phyloP scores from a whole-genome alignment of 31 red algal genomes.

The Asparagopsis taxiformis region DNA sequence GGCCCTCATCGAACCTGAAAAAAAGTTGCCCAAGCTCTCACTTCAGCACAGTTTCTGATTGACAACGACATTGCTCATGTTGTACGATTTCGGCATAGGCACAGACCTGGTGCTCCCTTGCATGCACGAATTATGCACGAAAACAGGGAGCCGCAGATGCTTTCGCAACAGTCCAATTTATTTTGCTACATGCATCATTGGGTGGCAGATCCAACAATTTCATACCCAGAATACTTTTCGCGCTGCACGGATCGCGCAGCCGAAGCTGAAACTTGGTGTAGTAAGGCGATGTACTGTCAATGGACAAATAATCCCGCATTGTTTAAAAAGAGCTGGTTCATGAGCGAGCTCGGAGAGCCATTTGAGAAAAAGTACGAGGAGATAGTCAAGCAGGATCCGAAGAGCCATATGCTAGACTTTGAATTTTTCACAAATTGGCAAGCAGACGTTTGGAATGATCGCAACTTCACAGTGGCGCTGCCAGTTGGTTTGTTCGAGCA shows the following conservation, averaged over 20 bases:
- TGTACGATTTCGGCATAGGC: slow-evolving; percentile 56
- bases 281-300: slow-evolving; percentile 61
- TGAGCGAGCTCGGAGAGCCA: slow-evolving; percentile 28
- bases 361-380: slow-evolving; percentile 28
- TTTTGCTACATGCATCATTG: slow-evolving; percentile 72
- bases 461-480: slow-evolving; percentile 44
- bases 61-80: slow-evolving; percentile 32
- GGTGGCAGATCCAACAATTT: slow-evolving; percentile 1
- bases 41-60: slow-evolving; percentile 14
- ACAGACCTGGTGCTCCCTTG: slow-evolving; percentile 50
- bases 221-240: slow-evolving; percentile 33
- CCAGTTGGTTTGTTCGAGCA: slow-evolving; percentile 60
- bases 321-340: slow-evolving; percentile 57
- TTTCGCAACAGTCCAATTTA: slow-evolving; percentile 54
- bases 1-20: slow-evolving; percentile 35
- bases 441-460: slow-evolving; percentile 43
- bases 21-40: slow-evolving; percentile 4
- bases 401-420: slow-evolving; percentile 62
- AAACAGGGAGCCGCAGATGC: slow-evolving; percentile 44
- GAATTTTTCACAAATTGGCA: slow-evolving; percentile 76
- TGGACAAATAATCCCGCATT: slow-evolving; percentile 79
- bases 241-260: slow-evolving; percentile 7
- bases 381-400: not conserved
- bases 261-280: slow-evolving; percentile 30
- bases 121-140: slow-evolving; percentile 71